phyloP scores from a whole-genome alignment of 495 filamentous ascomycete species.

The Cairneyella variabilis region DNA sequence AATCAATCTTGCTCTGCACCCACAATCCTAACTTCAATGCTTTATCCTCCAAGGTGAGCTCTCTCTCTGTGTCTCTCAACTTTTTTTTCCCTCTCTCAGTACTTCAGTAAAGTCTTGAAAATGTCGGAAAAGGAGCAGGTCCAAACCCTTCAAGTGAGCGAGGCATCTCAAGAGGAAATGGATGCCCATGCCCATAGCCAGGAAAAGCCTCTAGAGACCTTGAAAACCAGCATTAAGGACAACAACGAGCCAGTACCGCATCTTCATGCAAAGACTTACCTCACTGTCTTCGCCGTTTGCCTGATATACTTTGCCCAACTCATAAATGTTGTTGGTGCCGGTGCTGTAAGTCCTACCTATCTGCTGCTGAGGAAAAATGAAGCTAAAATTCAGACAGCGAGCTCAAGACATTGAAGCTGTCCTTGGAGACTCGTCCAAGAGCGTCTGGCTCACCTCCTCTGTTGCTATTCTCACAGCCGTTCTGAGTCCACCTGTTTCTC shows the following conservation, averaged over 20 bases:
- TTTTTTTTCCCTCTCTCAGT: no score
- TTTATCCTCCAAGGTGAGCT: no score
- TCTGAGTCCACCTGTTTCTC: slow-evolving; percentile 29
- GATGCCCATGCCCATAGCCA: no score
- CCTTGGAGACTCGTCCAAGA: not conserved
- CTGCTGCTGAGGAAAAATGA: not conserved
- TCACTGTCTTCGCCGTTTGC: slow-evolving; percentile 29
- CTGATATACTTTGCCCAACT: slow-evolving; percentile 32
- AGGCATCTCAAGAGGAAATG: no score
- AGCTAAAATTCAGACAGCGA: not conserved
- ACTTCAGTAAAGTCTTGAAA: no score
- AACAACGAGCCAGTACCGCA: slow-evolving; percentile 22
- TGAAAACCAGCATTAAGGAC: no score
- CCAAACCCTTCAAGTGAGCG: no score
- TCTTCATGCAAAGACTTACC: slow-evolving; percentile 29
- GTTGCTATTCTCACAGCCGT: slow-evolving; percentile 32
- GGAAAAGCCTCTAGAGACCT: no score
- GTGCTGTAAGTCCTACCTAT: not conserved
- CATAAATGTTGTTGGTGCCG: not conserved
- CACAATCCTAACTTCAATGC: no score
- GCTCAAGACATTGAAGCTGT: not conserved
- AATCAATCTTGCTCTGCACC: no score
- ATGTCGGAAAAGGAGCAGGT: no score
- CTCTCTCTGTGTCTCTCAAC: no score
- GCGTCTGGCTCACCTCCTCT: slow-evolving; percentile 28